These are phyloP conservation scores for Lodderomyces beijingensis DNA, from an alignment of 1,139 yeast genomes.

Conservation along the genomic window DNA sequence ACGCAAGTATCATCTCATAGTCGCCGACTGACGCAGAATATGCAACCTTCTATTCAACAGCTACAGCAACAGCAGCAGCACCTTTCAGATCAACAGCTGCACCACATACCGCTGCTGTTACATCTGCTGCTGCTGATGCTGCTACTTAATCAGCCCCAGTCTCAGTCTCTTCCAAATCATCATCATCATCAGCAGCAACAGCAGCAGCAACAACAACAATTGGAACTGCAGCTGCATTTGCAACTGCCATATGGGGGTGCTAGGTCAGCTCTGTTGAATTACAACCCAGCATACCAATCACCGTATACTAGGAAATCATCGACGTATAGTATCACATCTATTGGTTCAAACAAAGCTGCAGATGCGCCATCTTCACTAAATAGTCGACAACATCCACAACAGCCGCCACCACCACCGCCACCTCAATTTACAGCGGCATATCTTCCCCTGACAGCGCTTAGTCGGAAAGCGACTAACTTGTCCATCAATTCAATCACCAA, in stretches of 20 bases:
- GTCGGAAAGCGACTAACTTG: slow-evolving; percentile 16
- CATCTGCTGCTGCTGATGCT: not conserved
- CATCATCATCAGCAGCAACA: not conserved
- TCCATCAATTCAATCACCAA: slow-evolving; percentile 32
- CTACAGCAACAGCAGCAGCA: slow-evolving; percentile 11
- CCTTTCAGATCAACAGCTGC: slow-evolving; percentile 6
- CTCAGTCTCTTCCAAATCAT: not conserved
- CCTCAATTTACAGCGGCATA: slow-evolving; percentile 14
- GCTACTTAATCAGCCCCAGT: not conserved
- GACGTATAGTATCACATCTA: slow-evolving; percentile 32
- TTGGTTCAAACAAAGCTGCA: slow-evolving; percentile 6
- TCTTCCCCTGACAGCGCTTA: too few species aligned
- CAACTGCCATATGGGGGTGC: slow-evolving; percentile 4
- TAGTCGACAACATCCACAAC: too few species aligned
- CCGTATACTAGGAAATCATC: slow-evolving; percentile 40
- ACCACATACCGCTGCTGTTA: not conserved
- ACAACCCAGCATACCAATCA: slow-evolving; percentile 13
- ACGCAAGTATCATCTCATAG: slow-evolving; percentile 22
- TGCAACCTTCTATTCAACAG: slow-evolving; percentile 1
- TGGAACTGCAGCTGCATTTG: slow-evolving; percentile 11
- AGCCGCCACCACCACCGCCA: too few species aligned
- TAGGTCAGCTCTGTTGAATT: too few species aligned
- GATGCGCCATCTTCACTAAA: slow-evolving; percentile 15
- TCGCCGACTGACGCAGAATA: slow-evolving; percentile 24
- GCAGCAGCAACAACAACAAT: slow-evolving; percentile 7